These are phyloP conservation scores for Suillus lakei DNA, from an alignment of 768 basidiomycete genomes.

Conservation along the genomic window DNA sequence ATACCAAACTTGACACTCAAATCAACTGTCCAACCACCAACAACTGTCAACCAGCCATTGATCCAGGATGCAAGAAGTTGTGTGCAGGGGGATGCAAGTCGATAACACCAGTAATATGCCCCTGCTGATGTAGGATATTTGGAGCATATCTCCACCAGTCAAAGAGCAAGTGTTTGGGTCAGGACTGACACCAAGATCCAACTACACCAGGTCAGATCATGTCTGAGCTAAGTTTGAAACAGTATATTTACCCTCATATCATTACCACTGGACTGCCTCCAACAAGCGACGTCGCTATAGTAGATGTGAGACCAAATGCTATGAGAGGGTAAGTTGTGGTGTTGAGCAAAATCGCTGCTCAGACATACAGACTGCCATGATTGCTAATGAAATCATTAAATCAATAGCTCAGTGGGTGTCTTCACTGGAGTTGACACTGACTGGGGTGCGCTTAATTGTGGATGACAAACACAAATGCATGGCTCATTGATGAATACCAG, in stretches of 20 bases:
- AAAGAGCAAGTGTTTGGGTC: slow-evolving; percentile 53
- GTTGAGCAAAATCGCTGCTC: background rate
- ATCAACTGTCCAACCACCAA: slow-evolving; percentile 73
- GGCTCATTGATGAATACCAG: no score
- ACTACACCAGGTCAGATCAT: slow-evolving; percentile 29
- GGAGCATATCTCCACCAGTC: slow-evolving; percentile 62
- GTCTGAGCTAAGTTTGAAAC: background rate
- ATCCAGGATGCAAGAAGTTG: slow-evolving; percentile 64
- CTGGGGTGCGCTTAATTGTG: no score
- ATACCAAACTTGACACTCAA: slow-evolving; percentile 66
- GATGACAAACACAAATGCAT: no score
- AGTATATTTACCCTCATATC: slow-evolving; percentile 56
- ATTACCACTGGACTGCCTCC: slow-evolving; percentile 61
- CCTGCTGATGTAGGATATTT: slow-evolving; percentile 67
- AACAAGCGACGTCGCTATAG: slow-evolving; percentile 58
- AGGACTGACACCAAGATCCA: slow-evolving; percentile 57
- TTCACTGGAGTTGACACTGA: slow-evolving; percentile 23
- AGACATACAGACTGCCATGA: slow-evolving; percentile 64
- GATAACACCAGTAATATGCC: slow-evolving; percentile 71
- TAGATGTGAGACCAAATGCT: slow-evolving; percentile 63
- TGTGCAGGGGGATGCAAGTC: slow-evolving; percentile 55
- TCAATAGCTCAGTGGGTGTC: slow-evolving; percentile 10
- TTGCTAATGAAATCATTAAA: slow-evolving; percentile 40
- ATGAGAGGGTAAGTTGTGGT: slow-evolving; percentile 11
- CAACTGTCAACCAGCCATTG: slow-evolving; percentile 70